Evolutionary conservation across 1,284 basidiomycete species (phyloP).

Genomic region (Microbotryum saponariae): DNA sequence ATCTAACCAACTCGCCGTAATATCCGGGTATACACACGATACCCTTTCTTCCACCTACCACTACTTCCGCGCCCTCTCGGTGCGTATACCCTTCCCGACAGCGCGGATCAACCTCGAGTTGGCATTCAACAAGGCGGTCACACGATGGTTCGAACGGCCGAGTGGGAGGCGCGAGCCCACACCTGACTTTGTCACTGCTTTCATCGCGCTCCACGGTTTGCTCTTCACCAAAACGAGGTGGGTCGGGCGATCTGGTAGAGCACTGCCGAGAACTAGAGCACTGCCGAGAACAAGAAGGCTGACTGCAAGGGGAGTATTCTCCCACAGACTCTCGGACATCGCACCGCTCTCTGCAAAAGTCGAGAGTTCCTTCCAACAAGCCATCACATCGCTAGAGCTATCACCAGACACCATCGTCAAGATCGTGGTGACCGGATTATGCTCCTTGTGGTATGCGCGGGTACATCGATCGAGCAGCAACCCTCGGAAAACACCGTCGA

Average conservation of each 20-base stretch:
- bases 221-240: constrained; percentile 21
- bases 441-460: constrained; percentile 71
- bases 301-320: too few relatives aligned
- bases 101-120: constrained; percentile 76
- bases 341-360: not conserved
- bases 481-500: not conserved
- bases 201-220: constrained; percentile 18
- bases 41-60: constrained; percentile 71
- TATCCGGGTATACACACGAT: constrained; percentile 75
- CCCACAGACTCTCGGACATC: constrained; percentile 16
- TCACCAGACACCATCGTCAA: constrained; percentile 68
- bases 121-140: constrained; percentile 57
- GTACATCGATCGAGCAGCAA: constrained; percentile 46
- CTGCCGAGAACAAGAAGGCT: too few relatives aligned
- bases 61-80: constrained; percentile 86
- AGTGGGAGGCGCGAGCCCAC: constrained; percentile 42
- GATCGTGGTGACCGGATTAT: constrained; percentile 63
- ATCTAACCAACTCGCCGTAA: constrained; percentile 89
- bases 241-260: not conserved
- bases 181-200: constrained; percentile 24
- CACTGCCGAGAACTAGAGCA: too few relatives aligned
- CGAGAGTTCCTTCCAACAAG: constrained; percentile 10
- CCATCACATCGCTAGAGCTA: constrained; percentile 52
- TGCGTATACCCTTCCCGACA: constrained; percentile 74
- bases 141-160: constrained; percentile 8